Evolutionary conservation across 805 yeast species (phyloP), one percentile per base, ranked within the genome.

Genomic region (Brettanomyces sp.): DNA sequence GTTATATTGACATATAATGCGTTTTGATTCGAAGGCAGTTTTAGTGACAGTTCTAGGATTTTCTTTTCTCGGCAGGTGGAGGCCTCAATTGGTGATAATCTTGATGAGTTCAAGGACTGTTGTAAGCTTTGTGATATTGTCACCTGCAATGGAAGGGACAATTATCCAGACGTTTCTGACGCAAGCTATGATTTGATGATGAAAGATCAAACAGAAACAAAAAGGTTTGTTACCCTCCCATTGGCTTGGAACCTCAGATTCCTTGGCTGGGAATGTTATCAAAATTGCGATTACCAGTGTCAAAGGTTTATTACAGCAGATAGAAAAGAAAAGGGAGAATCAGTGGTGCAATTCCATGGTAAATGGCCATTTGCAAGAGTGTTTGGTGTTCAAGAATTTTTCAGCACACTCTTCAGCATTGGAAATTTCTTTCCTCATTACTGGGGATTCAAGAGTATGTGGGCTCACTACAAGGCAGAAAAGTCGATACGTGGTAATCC

Each of bases 291-390:
- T 64, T 93, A 93, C 63, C 84, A 80, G 54, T 93, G 99, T 62
- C 98, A 93, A 62, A 80, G 88, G 46, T 59, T 77, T 7, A 68
- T 91, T 40, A 89, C 96, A 0, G 56, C 58, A 2, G 67, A 74
- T 36, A 69, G 95, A 22, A 63, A 66, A 13, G 52, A 47, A 0
- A 52, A 64, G 2, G 69, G 72, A n/a, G 70, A 74, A 48, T 81
- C 79, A 46, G 67, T 87, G 0, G 73, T 73, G 37, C 99, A 93
- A 62, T 93, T 87, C 65, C 96, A 93, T 63, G 99, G 99, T 0
- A 93, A 93, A 66, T 93, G 99, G 99, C 98, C 98, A 2, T 93
- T 93, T 57, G 50, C 69, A 14, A 72, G 99, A 43, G 58, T 85
- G 0, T 64, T 73, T n/a, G 95, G 95, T 0, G 68, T 84, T 11